Evolutionary conservation across 768 basidiomycete species (phyloP).

Genomic region (Terana coerulea): DNA sequence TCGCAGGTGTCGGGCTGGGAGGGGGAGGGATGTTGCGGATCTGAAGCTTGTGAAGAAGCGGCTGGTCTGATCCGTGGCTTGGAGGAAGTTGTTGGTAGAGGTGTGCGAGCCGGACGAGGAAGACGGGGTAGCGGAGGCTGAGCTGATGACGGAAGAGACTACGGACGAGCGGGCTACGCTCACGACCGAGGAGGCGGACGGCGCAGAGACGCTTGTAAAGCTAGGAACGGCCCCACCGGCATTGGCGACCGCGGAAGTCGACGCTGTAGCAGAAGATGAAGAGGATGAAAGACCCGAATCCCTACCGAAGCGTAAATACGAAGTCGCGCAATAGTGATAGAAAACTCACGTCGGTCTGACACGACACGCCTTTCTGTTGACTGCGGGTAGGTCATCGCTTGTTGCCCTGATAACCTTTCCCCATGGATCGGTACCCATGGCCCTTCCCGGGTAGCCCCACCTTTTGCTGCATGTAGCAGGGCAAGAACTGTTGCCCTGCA

Average conservation of each 20-base stretch:
- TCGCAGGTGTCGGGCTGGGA: constrained; percentile 6
- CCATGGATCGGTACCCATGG: constrained; percentile 56
- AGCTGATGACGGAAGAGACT: not conserved
- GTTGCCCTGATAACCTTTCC: constrained; percentile 40
- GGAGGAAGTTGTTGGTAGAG: constrained; percentile 11
- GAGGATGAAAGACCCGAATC: no score
- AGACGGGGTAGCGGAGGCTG: not conserved
- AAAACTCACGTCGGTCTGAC: constrained; percentile 14
- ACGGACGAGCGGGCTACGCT: constrained; percentile 17
- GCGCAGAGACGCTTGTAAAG: constrained; percentile 10
- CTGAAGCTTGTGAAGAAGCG: constrained; percentile 5
- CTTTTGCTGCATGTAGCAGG: constrained; percentile 18
- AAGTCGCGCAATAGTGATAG: no score
- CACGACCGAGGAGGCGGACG: constrained; percentile 19
- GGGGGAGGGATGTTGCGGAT: constrained; percentile 11
- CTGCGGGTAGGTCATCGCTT: constrained; percentile 33
- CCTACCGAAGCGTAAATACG: no score
- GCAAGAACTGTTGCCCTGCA: constrained; percentile 19
- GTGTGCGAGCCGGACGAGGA: constrained; percentile 1
- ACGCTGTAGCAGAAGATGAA: not conserved
- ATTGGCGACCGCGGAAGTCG: constrained; percentile 1
- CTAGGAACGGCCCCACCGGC: not conserved
- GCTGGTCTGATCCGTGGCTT: not conserved
- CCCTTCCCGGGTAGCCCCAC: constrained; percentile 38
- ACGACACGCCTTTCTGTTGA: constrained; percentile 41